phyloP scores from a whole-genome alignment of 2,329 filamentous ascomycete genomes.

The Rhynchosporium secalis region DNA sequence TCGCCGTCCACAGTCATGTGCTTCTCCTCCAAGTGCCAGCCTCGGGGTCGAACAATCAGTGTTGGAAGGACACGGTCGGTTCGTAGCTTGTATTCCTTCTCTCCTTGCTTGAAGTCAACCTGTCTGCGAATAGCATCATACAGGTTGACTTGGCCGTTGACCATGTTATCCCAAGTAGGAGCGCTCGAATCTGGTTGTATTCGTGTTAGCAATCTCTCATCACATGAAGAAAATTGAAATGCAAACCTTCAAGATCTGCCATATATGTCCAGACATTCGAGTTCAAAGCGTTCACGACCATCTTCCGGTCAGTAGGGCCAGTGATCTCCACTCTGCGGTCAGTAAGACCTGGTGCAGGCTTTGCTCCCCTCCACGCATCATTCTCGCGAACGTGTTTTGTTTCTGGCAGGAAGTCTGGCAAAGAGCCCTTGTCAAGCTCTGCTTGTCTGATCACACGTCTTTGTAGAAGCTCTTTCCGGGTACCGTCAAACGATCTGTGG shows the following conservation, averaged over 20 bases:
- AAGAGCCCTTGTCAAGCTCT: conserved; percentile 84
- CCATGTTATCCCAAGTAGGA: conserved; percentile 99
- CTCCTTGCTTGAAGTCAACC: conserved; percentile 93
- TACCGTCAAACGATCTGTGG: conserved; percentile 90
- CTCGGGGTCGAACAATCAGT: conserved; percentile 89
- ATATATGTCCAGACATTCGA: conserved; percentile 98
- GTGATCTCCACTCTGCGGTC: conserved; percentile 97
- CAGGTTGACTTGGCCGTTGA: conserved; percentile 96
- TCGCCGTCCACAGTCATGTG: conserved; percentile 95
- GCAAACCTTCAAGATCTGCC: conserved; percentile 94
- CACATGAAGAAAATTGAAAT: not conserved
- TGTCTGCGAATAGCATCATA: conserved; percentile 93
- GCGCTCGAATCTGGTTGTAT: conserved; percentile 77
- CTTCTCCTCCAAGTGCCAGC: conserved; percentile 98
- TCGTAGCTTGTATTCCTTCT: conserved; percentile 96
- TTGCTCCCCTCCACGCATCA: conserved; percentile 87
- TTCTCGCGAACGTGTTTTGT: conserved; percentile 95
- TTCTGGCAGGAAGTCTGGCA: conserved; percentile 94
- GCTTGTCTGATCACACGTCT: conserved; percentile 83
- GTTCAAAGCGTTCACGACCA: conserved; percentile 97
- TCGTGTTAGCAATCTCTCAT: conserved; percentile 16
- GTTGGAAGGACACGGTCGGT: conserved; percentile 86
- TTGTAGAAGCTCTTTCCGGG: conserved; percentile 85
- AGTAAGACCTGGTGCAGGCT: conserved; percentile 86
- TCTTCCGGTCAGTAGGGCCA: conserved; percentile 95